These are phyloP conservation scores for Pistacia vera DNA, from an alignment of 345 rosid genomes.

Conservation along the genomic window DNA sequence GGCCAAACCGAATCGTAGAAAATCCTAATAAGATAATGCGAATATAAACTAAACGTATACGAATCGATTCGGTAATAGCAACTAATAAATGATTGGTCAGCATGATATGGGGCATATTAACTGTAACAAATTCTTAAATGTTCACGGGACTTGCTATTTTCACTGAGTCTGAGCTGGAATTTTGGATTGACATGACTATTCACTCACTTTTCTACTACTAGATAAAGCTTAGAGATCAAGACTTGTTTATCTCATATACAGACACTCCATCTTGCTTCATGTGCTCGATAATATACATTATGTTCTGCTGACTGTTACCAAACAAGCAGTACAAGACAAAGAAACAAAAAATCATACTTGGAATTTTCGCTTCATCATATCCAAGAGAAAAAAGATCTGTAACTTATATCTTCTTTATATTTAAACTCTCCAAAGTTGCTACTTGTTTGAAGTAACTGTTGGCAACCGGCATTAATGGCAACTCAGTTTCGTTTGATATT, in stretches of 20 bases:
- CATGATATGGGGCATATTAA: not conserved
- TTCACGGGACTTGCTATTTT: not conserved
- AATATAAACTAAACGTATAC: not conserved
- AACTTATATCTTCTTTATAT: not conserved
- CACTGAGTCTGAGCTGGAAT: not conserved
- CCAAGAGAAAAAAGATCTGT: not conserved
- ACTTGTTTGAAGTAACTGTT: not conserved
- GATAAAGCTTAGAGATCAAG: not conserved
- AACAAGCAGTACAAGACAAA: slow-evolving; percentile 13
- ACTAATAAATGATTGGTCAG: not conserved
- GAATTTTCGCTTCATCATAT: not conserved
- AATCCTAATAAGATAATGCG: no score
- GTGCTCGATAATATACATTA: not conserved
- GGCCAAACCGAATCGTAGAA: no score
- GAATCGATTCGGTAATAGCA: not conserved
- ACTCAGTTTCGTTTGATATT: slow-evolving; percentile 19
- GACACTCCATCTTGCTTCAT: not conserved
- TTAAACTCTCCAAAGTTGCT: not conserved
- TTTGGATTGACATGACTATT: not conserved
- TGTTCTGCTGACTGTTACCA: not conserved
- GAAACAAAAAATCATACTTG: not conserved
- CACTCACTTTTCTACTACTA: not conserved
- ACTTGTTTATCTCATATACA: not conserved
- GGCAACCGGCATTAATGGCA: slow-evolving; percentile 23
- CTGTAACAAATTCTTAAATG: not conserved